These are phyloP conservation scores for Flaveria ramosissima DNA, from an alignment of 129 eudicot genomes.

Conservation along the genomic window DNA sequence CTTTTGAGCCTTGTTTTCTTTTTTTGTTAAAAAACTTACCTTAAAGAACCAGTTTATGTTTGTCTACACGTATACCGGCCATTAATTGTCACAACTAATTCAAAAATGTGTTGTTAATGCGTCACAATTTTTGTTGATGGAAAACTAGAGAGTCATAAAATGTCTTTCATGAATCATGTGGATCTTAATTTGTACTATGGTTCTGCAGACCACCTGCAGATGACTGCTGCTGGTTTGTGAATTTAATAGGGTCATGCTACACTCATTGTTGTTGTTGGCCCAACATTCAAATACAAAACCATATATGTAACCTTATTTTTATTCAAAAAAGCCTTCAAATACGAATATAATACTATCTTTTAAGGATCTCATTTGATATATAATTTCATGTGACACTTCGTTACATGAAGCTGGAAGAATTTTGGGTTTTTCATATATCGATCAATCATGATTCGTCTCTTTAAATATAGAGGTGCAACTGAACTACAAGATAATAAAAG, in stretches of 20 bases:
- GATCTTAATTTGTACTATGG: background rate
- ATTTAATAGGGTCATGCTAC: slow-evolving; percentile 41
- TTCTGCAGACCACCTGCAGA: slow-evolving; percentile 9
- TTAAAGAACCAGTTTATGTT: too few species aligned
- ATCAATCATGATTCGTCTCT: too few species aligned
- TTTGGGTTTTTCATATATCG: too few species aligned
- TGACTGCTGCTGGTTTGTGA: slow-evolving; percentile 1
- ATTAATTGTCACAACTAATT: background rate
- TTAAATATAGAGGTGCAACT: too few species aligned
- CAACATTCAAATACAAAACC: slow-evolving; percentile 16
- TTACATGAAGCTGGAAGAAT: too few species aligned
- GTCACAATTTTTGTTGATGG: background rate
- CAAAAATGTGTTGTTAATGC: background rate
- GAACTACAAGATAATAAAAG: too few species aligned
- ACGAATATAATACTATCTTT: background rate
- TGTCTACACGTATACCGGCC: too few species aligned
- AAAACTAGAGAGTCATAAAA: slow-evolving; percentile 20
- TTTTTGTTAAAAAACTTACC: too few species aligned
- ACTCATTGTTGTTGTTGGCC: slow-evolving; percentile 19
- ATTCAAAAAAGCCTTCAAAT: background rate
- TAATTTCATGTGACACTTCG: background rate
- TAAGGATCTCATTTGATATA: background rate
- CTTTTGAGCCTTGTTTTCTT: too few species aligned
- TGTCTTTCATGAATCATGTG: slow-evolving; percentile 40
- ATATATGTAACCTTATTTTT: background rate